Percentiles rank a stretch among this genome's conserved stretches.
phyloP scores from a whole-genome alignment of 306 rosid genomes.

The Fragaria nilgerrensis region DNA sequence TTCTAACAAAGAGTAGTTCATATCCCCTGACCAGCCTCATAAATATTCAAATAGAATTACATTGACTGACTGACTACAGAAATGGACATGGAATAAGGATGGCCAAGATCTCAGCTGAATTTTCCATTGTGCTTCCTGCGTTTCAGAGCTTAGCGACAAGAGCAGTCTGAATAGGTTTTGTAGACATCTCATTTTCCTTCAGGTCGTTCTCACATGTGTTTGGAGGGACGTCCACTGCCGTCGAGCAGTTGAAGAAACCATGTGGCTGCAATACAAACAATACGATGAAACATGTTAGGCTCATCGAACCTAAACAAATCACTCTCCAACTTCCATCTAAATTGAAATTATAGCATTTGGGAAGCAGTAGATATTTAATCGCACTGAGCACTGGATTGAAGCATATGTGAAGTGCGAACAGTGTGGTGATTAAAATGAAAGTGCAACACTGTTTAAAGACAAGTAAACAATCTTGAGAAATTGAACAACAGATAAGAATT shows the following conservation, averaged over 20 bases:
- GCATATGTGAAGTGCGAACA: not conserved
- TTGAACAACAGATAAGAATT: not conserved
- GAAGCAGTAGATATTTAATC: not conserved
- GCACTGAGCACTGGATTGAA: not conserved
- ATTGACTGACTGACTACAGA: not conserved
- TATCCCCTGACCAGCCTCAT: not conserved
- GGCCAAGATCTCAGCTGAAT: not conserved
- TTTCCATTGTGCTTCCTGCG: not conserved
- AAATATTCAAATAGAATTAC: not conserved
- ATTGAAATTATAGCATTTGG: not conserved
- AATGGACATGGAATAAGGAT: not conserved
- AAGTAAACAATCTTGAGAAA: not conserved
- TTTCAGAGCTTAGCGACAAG: slow-evolving; percentile 58
- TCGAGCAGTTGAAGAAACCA: slow-evolving; percentile 76
- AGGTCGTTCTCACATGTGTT: slow-evolving; percentile 56
- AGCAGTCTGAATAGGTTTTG: slow-evolving; percentile 60
- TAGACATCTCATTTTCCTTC: slow-evolving; percentile 50
- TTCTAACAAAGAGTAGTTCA: not conserved
- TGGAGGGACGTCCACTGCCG: slow-evolving; percentile 75
- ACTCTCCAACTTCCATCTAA: not conserved
- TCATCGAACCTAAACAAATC: not conserved
- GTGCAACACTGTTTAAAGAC: not conserved
- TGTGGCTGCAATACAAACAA: slow-evolving; percentile 55
- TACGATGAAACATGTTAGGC: not conserved
- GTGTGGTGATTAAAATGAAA: not conserved